phyloP scores from a whole-genome alignment of 257 asterid species.

The Lantana camara region DNA sequence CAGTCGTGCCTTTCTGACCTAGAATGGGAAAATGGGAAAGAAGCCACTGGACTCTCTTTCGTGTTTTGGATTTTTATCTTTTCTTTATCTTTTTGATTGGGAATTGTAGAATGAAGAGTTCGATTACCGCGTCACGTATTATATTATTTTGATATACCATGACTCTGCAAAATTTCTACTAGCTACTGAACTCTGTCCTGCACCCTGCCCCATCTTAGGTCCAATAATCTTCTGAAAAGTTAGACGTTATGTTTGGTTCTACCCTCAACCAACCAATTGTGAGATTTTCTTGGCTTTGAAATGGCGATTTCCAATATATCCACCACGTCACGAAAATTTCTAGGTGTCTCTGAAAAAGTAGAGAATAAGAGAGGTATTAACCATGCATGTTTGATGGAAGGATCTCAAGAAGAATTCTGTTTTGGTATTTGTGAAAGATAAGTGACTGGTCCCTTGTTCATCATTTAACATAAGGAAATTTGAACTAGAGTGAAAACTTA shows the following conservation, averaged over 20 bases:
- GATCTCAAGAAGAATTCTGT: background rate
- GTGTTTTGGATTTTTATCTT: constrained; percentile 6
- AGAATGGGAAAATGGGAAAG: constrained; percentile 2
- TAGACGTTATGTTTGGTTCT: background rate
- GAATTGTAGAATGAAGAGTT: background rate
- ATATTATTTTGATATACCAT: constrained; percentile 4
- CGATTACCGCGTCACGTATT: background rate
- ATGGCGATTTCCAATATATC: constrained; percentile 6
- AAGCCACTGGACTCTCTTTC: background rate
- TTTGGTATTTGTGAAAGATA: background rate
- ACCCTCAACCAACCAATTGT: background rate
- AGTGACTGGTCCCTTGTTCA: background rate
- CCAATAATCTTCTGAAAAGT: background rate
- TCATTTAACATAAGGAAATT: background rate
- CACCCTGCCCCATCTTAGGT: constrained; percentile 8
- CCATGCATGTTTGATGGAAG: constrained; percentile 4
- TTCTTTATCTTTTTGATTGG: background rate
- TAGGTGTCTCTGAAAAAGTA: constrained; percentile 1
- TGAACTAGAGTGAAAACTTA: background rate
- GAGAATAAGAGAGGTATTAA: background rate
- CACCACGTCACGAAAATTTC: background rate
- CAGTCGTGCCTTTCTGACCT: background rate
- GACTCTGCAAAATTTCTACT: too few relatives aligned
- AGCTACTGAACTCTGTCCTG: constrained; percentile 7
- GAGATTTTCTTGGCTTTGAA: constrained; percentile 3